phyloP scores from a whole-genome alignment of 2,329 filamentous ascomycete genomes.

The Alternaria burnsii region DNA sequence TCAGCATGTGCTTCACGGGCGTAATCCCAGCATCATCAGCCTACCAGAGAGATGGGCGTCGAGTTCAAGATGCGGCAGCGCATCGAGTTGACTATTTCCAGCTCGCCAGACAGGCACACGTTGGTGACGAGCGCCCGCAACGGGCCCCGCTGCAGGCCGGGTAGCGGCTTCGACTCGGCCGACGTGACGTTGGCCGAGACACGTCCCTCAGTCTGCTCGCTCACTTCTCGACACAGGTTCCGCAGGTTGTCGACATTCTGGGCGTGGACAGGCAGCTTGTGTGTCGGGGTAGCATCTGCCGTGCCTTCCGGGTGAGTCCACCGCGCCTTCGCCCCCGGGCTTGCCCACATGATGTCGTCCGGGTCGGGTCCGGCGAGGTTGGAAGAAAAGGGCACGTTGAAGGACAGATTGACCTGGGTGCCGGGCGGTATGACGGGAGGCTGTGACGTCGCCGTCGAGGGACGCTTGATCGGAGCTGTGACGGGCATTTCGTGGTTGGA shows the following conservation, averaged over 20 bases:
- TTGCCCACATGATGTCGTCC: slow-evolving; percentile 94
- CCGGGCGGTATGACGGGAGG: slow-evolving; percentile 76
- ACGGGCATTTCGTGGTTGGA: slow-evolving; percentile 65
- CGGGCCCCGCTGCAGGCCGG: slow-evolving; percentile 60
- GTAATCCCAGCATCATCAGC: slow-evolving; percentile 42
- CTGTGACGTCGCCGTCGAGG: slow-evolving; percentile 54
- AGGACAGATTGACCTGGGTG: slow-evolving; percentile 86
- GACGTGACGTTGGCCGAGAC: slow-evolving; percentile 86
- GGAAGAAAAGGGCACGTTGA: slow-evolving; percentile 96
- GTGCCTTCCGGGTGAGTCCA: slow-evolving; percentile 94
- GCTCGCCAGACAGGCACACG: slow-evolving; percentile 87
- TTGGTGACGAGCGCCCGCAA: slow-evolving; percentile 71
- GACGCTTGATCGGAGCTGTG: slow-evolving; percentile 65
- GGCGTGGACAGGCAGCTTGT: slow-evolving; percentile 90
- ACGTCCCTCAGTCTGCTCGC: slow-evolving; percentile 68
- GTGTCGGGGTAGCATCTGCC: slow-evolving; percentile 81
- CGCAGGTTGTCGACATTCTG: slow-evolving; percentile 84
- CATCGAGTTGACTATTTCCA: slow-evolving; percentile 88
- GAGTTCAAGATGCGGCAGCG: slow-evolving; percentile 89
- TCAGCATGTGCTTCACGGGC: slow-evolving; percentile 32
- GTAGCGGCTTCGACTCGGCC: slow-evolving; percentile 73
- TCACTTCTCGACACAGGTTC: slow-evolving; percentile 82
- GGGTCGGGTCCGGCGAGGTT: slow-evolving; percentile 91
- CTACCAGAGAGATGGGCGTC: slow-evolving; percentile 90
- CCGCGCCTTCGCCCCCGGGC: slow-evolving; percentile 82